Conservation (phyloP, 306 rosid genomes). For the Sicyos edulis region DNA sequence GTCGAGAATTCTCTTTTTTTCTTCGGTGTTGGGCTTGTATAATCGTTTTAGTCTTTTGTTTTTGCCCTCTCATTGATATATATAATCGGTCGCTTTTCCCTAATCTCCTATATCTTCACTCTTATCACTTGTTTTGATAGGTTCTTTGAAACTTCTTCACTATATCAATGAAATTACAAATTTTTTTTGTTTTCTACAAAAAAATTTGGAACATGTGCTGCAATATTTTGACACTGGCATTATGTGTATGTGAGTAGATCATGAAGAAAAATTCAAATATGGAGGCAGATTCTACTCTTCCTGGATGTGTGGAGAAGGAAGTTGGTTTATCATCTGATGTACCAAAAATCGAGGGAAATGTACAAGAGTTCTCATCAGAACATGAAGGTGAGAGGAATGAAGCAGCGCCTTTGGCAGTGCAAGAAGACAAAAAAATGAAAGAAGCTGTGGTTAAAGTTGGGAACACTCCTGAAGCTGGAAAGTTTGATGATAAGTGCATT, state of each 20-base stretch:
- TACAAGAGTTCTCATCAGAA: neutral
- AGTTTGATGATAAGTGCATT: conserved; percentile 24
- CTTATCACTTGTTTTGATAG: no score
- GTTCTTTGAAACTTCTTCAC: no score
- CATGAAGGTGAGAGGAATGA: conserved; percentile 1
- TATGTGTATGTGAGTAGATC: conserved; percentile 10
- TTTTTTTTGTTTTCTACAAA: no score
- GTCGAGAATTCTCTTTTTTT: no score
- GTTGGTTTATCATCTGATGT: neutral
- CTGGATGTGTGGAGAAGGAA: conserved; percentile 22
- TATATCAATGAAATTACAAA: no score
- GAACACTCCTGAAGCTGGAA: conserved; percentile 19
- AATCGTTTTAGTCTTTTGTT: no score
- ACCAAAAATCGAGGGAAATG: neutral
- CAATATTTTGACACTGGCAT: neutral
- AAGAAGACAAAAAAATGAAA: conserved; percentile 11
- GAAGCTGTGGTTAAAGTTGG: conserved; percentile 22
- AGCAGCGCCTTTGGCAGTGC: conserved; percentile 13
- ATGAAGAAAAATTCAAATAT: conserved; percentile 18
- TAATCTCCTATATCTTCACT: no score
- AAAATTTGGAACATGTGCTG: no score
- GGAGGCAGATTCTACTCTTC: conserved; percentile 11
- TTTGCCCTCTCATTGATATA: no score
- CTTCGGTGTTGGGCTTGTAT: no score
- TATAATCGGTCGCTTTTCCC: no score